Conservation (phyloP, 192 early-diverging fungal species). For the Rhizophlyctis rosea region DNA sequence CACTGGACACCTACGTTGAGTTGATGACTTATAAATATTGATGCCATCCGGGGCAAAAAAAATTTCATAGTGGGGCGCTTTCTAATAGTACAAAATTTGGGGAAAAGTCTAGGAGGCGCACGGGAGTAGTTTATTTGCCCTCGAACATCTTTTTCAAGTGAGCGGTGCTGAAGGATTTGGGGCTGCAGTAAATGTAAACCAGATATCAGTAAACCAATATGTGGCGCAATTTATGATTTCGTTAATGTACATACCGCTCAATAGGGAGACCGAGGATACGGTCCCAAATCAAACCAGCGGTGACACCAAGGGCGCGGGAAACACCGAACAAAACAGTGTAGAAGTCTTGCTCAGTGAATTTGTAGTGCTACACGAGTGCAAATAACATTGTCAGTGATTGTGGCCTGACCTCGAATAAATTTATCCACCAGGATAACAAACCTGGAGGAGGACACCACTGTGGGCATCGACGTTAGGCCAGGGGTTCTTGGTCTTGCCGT, state of each 20-base stretch:
- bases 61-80: no score
- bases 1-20: no score
- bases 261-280: conserved; percentile 81
- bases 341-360: conserved; percentile 96
- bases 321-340: conserved; percentile 99
- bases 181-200: conserved; percentile 27
- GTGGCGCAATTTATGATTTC: not conserved
- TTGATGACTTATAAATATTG: no score
- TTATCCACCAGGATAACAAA: no score
- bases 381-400: not conserved
- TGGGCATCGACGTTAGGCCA: conserved; percentile 99
- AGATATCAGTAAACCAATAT: not conserved
- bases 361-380: conserved; percentile 96
- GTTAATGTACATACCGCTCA: conserved; percentile 6
- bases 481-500: conserved; percentile 99
- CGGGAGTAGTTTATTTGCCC: conserved; percentile 39
- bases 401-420: no score
- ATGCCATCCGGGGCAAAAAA: no score
- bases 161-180: conserved; percentile 86
- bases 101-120: no score
- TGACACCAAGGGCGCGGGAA: conserved; percentile 94
- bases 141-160: conserved; percentile 84
- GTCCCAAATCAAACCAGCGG: conserved; percentile 96
- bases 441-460: conserved; percentile 88
- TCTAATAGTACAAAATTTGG: no score